Evolutionary conservation across 768 basidiomycete genomes (phyloP), one percentile per base, ranked within the genome.

Genomic region (Agaricus subrufescens): DNA sequence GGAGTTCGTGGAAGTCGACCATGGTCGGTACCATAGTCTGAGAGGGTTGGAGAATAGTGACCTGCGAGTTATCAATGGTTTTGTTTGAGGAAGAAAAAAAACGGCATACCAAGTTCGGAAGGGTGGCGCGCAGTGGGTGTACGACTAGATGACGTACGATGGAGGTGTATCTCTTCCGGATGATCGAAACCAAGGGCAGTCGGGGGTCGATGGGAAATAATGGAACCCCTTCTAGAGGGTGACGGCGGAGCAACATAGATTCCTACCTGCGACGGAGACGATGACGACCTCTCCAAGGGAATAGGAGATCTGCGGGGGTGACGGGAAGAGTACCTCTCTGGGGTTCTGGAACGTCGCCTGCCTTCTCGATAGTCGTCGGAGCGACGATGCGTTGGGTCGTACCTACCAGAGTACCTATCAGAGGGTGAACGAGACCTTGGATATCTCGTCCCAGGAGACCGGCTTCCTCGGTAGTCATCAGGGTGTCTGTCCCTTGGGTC

Each of bases 141-240:
- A 52, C 58, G 58, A 45, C 58, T 60, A n/a, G 37, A 30, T 45
- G 59, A 26, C 11, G 43, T 23, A 8, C 40, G 52, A 37, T 58
- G 44, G 37, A 19, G 51, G 45, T 30, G 52, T 48, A 47, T 58
- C 9, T 57, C 61, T 51, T 62, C 61, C 10, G 52, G 49, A 19
- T 56, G 54, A 26, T 66, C 60, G 45, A 69, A 37, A 10, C 59
- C 44, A 23, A 71, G 52, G 14, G 63, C 56, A 5, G 68, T 69
- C 10, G 68, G 67, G 10, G 66, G 62, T 31, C 67, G 61, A 23
- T 49, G 61, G 12, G 61, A 23, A 38, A 50, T 47, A 23, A 46
- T 50, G 29, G 55, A 56, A 34, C 37, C 58, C 43, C 49, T 51
- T n/a, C 54, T 19, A 19, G 19, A 19, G 19, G 19, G 56, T 1